phyloP scores from a whole-genome alignment of 352 stramenopile species.

The Phytophthora tubulina region DNA sequence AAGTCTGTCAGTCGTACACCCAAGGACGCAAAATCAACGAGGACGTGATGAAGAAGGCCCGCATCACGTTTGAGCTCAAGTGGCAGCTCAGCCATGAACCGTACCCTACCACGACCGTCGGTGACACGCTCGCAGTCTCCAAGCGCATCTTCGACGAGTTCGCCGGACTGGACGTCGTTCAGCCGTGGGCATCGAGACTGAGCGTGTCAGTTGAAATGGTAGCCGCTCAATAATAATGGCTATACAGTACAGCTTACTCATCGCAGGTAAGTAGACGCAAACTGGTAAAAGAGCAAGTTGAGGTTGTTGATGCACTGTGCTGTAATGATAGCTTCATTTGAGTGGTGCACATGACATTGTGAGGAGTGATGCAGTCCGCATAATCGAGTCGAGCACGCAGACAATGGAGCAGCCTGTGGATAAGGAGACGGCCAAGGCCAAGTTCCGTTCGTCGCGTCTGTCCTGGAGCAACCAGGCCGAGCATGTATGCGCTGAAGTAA shows the following conservation, averaged over 20 bases:
- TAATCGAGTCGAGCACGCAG: not conserved
- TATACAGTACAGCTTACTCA: not conserved
- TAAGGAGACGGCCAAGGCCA: slow-evolving; percentile 79
- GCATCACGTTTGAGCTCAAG: slow-evolving; percentile 75
- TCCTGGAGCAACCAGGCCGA: slow-evolving; percentile 88
- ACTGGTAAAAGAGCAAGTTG: slow-evolving; percentile 2
- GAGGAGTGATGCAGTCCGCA: slow-evolving; percentile 16
- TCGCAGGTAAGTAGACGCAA: not conserved
- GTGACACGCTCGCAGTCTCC: slow-evolving; percentile 62
- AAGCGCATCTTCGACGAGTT: slow-evolving; percentile 68
- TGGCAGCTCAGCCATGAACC: slow-evolving; percentile 71
- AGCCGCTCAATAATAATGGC: slow-evolving; percentile 5
- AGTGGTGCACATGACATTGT: slow-evolving; percentile 14
- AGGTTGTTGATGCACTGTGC: slow-evolving; percentile 18
- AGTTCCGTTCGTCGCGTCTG: slow-evolving; percentile 79
- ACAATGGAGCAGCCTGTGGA: slow-evolving; percentile 63
- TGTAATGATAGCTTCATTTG: slow-evolving; percentile 16
- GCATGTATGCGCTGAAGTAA: slow-evolving; percentile 55
- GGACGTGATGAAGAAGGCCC: slow-evolving; percentile 50
- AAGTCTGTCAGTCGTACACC: slow-evolving; percentile 75
- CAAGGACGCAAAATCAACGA: slow-evolving; percentile 68
- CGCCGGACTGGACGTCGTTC: slow-evolving; percentile 20
- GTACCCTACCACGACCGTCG: slow-evolving; percentile 58
- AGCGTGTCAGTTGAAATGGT: not conserved
- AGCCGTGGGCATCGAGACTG: slow-evolving; percentile 15